Base-by-base conservation (phyloP, 495 filamentous ascomycete species). In the Hypoxylon trugodes region DNA sequence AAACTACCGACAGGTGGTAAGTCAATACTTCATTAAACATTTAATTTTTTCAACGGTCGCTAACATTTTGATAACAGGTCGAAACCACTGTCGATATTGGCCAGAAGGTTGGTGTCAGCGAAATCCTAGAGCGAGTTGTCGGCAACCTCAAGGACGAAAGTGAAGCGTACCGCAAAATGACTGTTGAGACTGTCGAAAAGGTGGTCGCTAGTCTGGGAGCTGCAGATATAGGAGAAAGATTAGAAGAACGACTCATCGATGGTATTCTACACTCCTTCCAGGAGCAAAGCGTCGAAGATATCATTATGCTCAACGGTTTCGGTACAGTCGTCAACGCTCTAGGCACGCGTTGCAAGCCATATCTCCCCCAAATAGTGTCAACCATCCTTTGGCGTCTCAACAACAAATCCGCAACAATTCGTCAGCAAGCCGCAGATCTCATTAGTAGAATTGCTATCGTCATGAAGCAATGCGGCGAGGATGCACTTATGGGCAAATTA, bases 141-240 rank as follows among this genome's bases (percentile, higher is more conserved):
- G 89, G 84, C 77, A 97, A 98, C 66, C 83, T 99, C 46, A 99
- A 98, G 75, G 96, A 99, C 68, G 96, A 99, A 74, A 97, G 90
- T 73, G 96, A 99, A 68, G 90, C 94, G 0, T 99, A 98, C 74
- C 89, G 96, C 7, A 98, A 98, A 81, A 99, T 99, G 96, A 96
- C 96, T 0, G 87, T 98, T 18, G 96, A 99, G 78, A 97, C 94
- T 0, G 85, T 97, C 6, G 96, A 99, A 76, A 98, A 98, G 76
- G 85, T 98, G 22, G 89, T 98, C 69, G 92, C 93, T 2, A 89
- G 91, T 38, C 84, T 97, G 26, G 96, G 96, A 49, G 93, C 93
- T 21, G 93, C 94, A 16, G 95, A 98, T 73, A 91, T 99, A 69
- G 90, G 90, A 9, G 91, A 96, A 74, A 85, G 93, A 36, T 77